Conservation (phyloP, 768 basidiomycete genomes). For the Erythrobasidium yunnanense region DNA sequence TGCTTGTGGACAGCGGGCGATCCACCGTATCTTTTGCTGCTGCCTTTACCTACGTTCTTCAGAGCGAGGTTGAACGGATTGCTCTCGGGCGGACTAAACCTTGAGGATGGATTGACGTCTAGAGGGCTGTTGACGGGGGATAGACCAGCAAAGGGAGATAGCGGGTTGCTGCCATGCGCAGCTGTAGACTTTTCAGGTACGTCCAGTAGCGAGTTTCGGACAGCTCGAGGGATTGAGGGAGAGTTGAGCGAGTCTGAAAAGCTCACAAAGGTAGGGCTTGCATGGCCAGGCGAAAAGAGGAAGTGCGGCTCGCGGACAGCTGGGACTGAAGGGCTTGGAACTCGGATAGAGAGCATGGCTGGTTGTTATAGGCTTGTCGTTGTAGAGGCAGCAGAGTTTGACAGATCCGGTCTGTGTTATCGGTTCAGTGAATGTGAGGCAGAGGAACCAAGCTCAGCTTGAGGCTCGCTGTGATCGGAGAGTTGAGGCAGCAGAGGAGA, state of each 20-base stretch:
- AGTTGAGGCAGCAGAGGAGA: too few relatives aligned
- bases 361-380: background rate
- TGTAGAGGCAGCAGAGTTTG: too few relatives aligned
- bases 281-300: background rate
- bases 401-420: too few relatives aligned
- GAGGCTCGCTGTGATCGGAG: too few relatives aligned
- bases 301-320: background rate
- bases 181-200: too few relatives aligned
- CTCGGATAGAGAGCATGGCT: background rate
- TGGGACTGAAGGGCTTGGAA: background rate
- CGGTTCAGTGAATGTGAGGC: too few relatives aligned
- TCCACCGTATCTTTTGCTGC: background rate
- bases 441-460: too few relatives aligned
- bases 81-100: background rate
- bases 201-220: background rate
- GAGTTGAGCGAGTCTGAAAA: background rate
- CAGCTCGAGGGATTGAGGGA: background rate
- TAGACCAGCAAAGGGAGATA: background rate
- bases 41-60: background rate
- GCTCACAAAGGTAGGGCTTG: background rate
- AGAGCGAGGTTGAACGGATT: background rate
- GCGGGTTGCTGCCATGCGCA: too few relatives aligned
- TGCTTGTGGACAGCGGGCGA: background rate
- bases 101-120: background rate
- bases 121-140: background rate